Percentiles rank a stretch among this genome's conserved stretches.
Evolutionary conservation across 1,139 yeast genomes (phyloP).

Genomic region (Meyerozyma carpophila): DNA sequence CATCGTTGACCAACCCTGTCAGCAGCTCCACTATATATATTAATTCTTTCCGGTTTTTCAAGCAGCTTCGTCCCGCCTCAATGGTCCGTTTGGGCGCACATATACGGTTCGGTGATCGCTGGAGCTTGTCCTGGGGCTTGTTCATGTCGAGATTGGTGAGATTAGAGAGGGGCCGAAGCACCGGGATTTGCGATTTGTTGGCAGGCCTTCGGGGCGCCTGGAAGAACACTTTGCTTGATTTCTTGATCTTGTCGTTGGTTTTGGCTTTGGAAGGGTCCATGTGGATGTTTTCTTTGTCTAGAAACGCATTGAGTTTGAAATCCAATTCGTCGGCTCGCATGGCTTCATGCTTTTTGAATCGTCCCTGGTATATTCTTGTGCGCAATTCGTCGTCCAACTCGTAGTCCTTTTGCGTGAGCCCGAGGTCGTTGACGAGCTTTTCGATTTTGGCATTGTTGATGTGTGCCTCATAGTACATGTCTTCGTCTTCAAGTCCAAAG

Average conservation of each 20-base stretch:
- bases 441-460: constrained; percentile 34
- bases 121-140: constrained; percentile 9
- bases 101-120: constrained; percentile 28
- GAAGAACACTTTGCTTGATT: constrained; percentile 19
- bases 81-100: constrained; percentile 34
- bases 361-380: constrained; percentile 37
- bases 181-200: constrained; percentile 20
- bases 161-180: constrained; percentile 25
- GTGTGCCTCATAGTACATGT: constrained; percentile 13
- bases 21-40: constrained; percentile 63
- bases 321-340: constrained; percentile 24
- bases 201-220: constrained; percentile 15
- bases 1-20: constrained; percentile 62
- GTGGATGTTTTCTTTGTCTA: constrained; percentile 11
- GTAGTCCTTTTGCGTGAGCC: constrained; percentile 12
- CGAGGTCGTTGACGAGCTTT: constrained; percentile 27
- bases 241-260: constrained; percentile 16
- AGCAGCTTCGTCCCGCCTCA: constrained; percentile 32
- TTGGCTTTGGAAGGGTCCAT: constrained; percentile 25
- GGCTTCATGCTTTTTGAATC: constrained; percentile 20
- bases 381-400: constrained; percentile 41
- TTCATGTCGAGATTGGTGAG: constrained; percentile 16
- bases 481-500: constrained; percentile 13
- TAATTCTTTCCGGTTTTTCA: constrained; percentile 28
- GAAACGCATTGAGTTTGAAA: constrained; percentile 20